Evolutionary conservation across 176 grass and related monocot genomes (phyloP).

Genomic region (Triticum turgidum): DNA sequence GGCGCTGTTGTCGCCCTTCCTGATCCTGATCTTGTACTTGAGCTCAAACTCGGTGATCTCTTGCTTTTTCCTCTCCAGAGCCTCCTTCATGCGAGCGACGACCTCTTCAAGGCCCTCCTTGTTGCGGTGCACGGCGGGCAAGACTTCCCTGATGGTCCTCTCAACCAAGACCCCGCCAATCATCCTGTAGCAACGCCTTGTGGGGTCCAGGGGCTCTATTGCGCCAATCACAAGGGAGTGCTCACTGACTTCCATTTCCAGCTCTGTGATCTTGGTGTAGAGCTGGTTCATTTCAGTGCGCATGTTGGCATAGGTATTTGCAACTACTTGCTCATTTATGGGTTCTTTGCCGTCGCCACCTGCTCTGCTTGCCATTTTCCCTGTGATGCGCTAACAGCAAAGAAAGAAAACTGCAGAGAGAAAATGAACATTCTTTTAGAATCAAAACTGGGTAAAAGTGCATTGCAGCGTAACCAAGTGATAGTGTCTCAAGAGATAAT

Average conservation of each 20-base stretch:
- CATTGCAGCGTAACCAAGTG: background rate
- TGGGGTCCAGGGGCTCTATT: constrained; percentile 69
- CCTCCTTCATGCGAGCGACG: constrained; percentile 65
- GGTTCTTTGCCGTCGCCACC: constrained; percentile 43
- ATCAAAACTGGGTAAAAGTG: background rate
- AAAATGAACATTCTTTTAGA: background rate
- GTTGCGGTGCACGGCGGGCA: constrained; percentile 73
- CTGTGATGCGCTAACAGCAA: background rate
- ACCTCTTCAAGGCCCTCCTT: constrained; percentile 88
- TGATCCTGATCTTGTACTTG: constrained; percentile 93
- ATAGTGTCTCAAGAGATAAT: background rate
- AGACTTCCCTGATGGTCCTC: constrained; percentile 76
- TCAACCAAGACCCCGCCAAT: constrained; percentile 79
- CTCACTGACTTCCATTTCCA: constrained; percentile 83
- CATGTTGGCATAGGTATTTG: constrained; percentile 65
- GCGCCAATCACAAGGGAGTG: constrained; percentile 85
- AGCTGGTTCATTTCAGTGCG: constrained; percentile 80
- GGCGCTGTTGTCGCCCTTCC: constrained; percentile 40
- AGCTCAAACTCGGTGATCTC: constrained; percentile 80
- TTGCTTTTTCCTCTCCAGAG: constrained; percentile 83
- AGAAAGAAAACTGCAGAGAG: background rate
- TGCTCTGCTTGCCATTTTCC: constrained; percentile 60
- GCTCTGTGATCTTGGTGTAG: constrained; percentile 86
- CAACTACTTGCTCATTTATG: constrained; percentile 72
- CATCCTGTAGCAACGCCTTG: constrained; percentile 85